These are phyloP conservation scores for Globisporangium parvum DNA, from an alignment of 352 stramenopile genomes.

Conservation along the genomic window DNA sequence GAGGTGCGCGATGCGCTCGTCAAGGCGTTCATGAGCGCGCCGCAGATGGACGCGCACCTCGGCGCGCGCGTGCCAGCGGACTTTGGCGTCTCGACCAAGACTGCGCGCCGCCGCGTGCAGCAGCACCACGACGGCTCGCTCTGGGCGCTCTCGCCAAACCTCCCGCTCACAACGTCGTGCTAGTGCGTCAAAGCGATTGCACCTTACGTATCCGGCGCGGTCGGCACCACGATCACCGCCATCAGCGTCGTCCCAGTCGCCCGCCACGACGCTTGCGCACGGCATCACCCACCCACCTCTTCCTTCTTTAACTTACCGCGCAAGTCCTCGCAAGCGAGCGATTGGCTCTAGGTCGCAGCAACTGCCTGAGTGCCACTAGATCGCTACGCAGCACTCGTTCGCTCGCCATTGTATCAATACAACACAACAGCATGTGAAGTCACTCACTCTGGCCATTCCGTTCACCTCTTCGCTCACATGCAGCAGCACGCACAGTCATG, in stretches of 20 bases:
- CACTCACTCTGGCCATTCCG: neutral
- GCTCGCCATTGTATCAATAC: neutral
- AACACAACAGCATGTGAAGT: neutral
- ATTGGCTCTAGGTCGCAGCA: neutral
- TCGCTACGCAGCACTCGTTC: neutral
- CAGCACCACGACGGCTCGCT: constrained; percentile 47
- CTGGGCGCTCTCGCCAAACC: constrained; percentile 49
- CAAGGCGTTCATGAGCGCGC: constrained; percentile 70
- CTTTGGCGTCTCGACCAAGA: constrained; percentile 4
- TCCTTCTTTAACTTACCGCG: too few relatives aligned
- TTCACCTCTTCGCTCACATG: too few relatives aligned
- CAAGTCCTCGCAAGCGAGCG: too few relatives aligned
- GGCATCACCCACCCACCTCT: too few relatives aligned
- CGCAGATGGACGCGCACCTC: constrained; percentile 63
- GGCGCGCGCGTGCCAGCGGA: constrained; percentile 59
- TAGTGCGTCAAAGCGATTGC: constrained; percentile 6
- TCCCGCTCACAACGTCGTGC: constrained; percentile 34
- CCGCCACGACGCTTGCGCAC: too few relatives aligned
- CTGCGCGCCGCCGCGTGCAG: constrained; percentile 21
- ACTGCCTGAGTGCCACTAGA: neutral
- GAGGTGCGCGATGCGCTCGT: constrained; percentile 50
- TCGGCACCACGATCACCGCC: neutral
- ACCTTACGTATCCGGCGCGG: neutral
- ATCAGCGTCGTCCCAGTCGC: neutral
- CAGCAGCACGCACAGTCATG: neutral